Percentiles rank a stretch among this genome's conserved stretches.
Evolutionary conservation across 2,329 filamentous ascomycete genomes (phyloP).

Genomic region (Exophiala xenobiotica): DNA sequence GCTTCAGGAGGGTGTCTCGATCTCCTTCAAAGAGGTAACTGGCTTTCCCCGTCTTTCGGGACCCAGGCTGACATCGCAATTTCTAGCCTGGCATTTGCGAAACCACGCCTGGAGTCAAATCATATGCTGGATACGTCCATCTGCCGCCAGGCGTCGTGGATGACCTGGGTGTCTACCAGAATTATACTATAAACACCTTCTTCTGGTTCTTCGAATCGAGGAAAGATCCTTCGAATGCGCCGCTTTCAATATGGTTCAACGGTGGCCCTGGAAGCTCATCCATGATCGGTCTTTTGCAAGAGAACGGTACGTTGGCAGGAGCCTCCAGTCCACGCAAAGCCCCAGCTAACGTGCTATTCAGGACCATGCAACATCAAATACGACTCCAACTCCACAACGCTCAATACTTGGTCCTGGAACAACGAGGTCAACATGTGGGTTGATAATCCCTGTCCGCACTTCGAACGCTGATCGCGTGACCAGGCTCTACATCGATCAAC

Average conservation of each 20-base stretch:
- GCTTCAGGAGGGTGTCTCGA: slow-evolving; percentile 43
- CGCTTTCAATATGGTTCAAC: slow-evolving; percentile 45
- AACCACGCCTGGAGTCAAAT: slow-evolving; percentile 54
- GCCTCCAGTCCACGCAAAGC: neutral
- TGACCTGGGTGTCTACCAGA: slow-evolving; percentile 39
- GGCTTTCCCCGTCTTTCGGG: no score
- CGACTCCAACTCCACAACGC: slow-evolving; percentile 51
- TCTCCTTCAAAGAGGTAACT: slow-evolving; percentile 48
- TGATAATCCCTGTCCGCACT: neutral
- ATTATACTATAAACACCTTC: slow-evolving; percentile 63
- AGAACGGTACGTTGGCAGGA: slow-evolving; percentile 37
- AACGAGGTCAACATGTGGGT: slow-evolving; percentile 59
- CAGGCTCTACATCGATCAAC: slow-evolving; percentile 65
- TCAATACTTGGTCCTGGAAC: slow-evolving; percentile 64
- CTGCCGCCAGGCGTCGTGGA: slow-evolving; percentile 41
- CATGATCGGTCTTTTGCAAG: slow-evolving; percentile 56
- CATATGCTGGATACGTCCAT: slow-evolving; percentile 60
- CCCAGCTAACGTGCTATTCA: neutral
- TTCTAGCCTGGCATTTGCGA: slow-evolving; percentile 53
- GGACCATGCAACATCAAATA: slow-evolving; percentile 53
- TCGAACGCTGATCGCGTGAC: slow-evolving; percentile 22
- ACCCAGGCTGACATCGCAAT: neutral
- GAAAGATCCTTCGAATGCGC: slow-evolving; percentile 48
- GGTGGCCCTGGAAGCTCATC: slow-evolving; percentile 48
- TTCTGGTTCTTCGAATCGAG: slow-evolving; percentile 63